phyloP scores from a whole-genome alignment of 1,139 yeast species.

The Yamadazyma taylorii region DNA sequence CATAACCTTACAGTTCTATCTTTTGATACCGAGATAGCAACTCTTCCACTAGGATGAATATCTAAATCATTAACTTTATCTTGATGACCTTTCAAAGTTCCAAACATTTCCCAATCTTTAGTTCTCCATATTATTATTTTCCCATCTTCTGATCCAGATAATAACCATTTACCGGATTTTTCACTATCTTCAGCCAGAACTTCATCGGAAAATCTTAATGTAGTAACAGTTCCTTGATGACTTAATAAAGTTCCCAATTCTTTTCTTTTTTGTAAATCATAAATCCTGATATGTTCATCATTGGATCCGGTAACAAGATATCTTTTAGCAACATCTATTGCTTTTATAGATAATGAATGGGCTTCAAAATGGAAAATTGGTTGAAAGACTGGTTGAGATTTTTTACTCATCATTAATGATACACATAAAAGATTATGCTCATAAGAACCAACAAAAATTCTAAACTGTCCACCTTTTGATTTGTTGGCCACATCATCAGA shows the following conservation, averaged over 20 bases:
- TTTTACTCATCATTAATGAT: slow-evolving; percentile 55
- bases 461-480: slow-evolving; percentile 38
- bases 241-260: slow-evolving; percentile 89
- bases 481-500: not conserved
- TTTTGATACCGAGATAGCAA: slow-evolving; percentile 85
- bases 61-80: slow-evolving; percentile 79
- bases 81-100: slow-evolving; percentile 82
- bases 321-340: slow-evolving; percentile 79
- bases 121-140: slow-evolving; percentile 91
- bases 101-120: slow-evolving; percentile 94
- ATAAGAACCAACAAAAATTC: slow-evolving; percentile 91
- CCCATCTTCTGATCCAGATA: slow-evolving; percentile 92
- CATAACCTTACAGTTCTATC: slow-evolving; percentile 85
- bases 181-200: slow-evolving; percentile 17
- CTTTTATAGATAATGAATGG: slow-evolving; percentile 82
- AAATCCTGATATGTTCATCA: slow-evolving; percentile 93
- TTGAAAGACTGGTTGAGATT: slow-evolving; percentile 64
- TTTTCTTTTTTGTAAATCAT: slow-evolving; percentile 90
- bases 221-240: slow-evolving; percentile 87
- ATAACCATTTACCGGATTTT: slow-evolving; percentile 76
- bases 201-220: slow-evolving; percentile 67
- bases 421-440: slow-evolving; percentile 90
- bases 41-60: slow-evolving; percentile 89
- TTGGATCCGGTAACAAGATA: slow-evolving; percentile 93
- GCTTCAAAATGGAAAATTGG: slow-evolving; percentile 97